Conservation (phyloP, 495 filamentous ascomycete species). For the Penicillium maclennaniae region DNA sequence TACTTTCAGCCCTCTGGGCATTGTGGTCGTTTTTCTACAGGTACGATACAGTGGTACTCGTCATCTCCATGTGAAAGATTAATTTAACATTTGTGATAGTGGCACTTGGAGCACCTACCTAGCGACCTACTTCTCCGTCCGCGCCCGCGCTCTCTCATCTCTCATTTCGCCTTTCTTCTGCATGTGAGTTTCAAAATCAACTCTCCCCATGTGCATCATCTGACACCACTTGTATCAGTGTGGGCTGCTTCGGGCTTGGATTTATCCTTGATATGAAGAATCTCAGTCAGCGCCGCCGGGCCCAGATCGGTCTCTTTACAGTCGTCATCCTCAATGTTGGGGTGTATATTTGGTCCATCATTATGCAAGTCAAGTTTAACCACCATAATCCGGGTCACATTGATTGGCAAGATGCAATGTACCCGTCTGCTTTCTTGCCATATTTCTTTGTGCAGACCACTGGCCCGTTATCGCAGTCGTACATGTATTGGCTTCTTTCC, state of each 20-base stretch:
- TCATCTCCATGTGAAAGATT: not conserved
- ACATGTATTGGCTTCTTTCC: slow-evolving; percentile 33
- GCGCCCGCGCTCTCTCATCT: slow-evolving; percentile 29
- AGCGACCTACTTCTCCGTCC: slow-evolving; percentile 29
- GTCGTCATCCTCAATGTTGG: slow-evolving; percentile 28
- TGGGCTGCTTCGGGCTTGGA: slow-evolving; percentile 32
- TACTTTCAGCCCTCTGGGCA: slow-evolving; percentile 26
- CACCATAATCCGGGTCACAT: slow-evolving; percentile 23
- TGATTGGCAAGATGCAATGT: slow-evolving; percentile 25
- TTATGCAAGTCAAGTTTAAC: slow-evolving; percentile 26
- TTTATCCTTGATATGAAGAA: slow-evolving; percentile 31
- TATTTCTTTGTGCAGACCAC: slow-evolving; percentile 34
- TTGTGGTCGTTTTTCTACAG: slow-evolving; percentile 33
- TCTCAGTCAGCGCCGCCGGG: slow-evolving; percentile 27
- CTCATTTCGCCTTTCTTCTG: slow-evolving; percentile 31
- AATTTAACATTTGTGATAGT: slow-evolving; percentile 13
- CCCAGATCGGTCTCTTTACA: slow-evolving; percentile 26
- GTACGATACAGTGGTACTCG: slow-evolving; percentile 2
- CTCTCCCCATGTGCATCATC: not conserved
- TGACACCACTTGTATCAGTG: slow-evolving; percentile 3
- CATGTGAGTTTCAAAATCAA: slow-evolving; percentile 20
- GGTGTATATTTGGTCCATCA: slow-evolving; percentile 32
- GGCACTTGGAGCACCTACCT: slow-evolving; percentile 29
- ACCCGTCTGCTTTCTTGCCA: slow-evolving; percentile 25
- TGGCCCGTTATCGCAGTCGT: slow-evolving; percentile 27